Evolutionary conservation across 352 stramenopile genomes (phyloP).

Genomic region (Blastocystis sp.): DNA sequence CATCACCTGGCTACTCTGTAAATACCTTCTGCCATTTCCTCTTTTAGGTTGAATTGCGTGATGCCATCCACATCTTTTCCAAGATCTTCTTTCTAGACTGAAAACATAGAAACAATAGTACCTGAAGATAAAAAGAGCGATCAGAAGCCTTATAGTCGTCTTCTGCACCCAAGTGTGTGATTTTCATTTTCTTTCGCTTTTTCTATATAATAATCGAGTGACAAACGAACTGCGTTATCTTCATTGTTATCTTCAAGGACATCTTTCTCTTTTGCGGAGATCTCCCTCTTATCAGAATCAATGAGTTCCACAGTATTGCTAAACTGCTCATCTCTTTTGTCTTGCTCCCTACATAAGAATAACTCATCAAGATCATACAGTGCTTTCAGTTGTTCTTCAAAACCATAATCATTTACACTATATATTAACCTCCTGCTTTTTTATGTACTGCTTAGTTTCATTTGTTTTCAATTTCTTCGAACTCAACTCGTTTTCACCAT

Average conservation of each 20-base stretch:
- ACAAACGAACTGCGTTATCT: not conserved
- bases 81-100: constrained; percentile 34
- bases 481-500: not conserved
- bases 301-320: not conserved
- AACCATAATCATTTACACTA: not conserved
- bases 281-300: not conserved
- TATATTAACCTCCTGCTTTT: not conserved
- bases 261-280: not conserved
- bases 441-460: not conserved
- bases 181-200: not conserved
- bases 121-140: not conserved
- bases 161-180: constrained; percentile 21
- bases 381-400: not conserved
- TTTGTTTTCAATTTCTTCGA: not conserved
- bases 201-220: not conserved
- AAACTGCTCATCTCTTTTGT: not conserved
- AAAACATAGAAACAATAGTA: not conserved
- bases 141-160: not conserved
- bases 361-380: not conserved
- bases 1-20: not conserved
- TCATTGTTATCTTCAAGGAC: not conserved
- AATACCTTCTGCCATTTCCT: constrained; percentile 51
- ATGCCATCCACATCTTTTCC: constrained; percentile 28
- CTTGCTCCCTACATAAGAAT: not conserved
- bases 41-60: constrained; percentile 57